Evolutionary conservation across 1,284 basidiomycete species (phyloP).

Genomic region (Ceratobasidium sp.): DNA sequence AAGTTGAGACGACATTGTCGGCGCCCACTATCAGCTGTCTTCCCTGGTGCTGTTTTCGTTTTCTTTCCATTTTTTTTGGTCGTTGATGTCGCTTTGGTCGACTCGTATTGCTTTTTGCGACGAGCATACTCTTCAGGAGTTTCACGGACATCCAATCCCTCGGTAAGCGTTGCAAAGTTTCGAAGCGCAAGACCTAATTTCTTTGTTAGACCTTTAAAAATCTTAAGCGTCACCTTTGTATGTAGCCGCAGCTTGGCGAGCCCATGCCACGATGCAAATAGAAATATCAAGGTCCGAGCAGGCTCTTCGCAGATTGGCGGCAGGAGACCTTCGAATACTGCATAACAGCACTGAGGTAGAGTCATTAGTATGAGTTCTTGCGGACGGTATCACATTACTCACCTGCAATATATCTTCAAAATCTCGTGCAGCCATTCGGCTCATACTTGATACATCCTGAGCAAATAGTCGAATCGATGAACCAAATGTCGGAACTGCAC

Average conservation of each 20-base stretch:
- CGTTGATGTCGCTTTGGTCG: neutral
- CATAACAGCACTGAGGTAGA: slow-evolving; percentile 46
- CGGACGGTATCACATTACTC: neutral
- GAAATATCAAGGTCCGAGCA: slow-evolving; percentile 46
- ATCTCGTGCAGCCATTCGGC: slow-evolving; percentile 42
- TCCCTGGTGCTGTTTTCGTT: too few species aligned
- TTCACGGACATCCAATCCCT: slow-evolving; percentile 43
- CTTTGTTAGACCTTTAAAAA: slow-evolving; percentile 43
- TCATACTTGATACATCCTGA: slow-evolving; percentile 40
- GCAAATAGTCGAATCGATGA: slow-evolving; percentile 33
- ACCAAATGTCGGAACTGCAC: slow-evolving; percentile 41
- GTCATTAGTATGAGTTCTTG: neutral
- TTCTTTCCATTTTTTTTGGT: neutral
- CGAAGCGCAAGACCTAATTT: slow-evolving; percentile 46
- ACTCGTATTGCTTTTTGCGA: slow-evolving; percentile 8
- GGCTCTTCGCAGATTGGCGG: slow-evolving; percentile 42
- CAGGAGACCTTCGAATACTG: slow-evolving; percentile 49
- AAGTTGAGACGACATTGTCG: too few species aligned
- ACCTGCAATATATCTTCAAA: slow-evolving; percentile 44
- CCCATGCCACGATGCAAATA: slow-evolving; percentile 46
- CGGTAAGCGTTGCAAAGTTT: slow-evolving; percentile 44
- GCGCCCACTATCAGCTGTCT: too few species aligned
- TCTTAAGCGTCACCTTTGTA: slow-evolving; percentile 44
- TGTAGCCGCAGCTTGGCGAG: slow-evolving; percentile 50
- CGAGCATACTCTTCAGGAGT: slow-evolving; percentile 45